Conservation (phyloP, 148 eudicot species). For the Mesembryanthemum crystallinum region DNA sequence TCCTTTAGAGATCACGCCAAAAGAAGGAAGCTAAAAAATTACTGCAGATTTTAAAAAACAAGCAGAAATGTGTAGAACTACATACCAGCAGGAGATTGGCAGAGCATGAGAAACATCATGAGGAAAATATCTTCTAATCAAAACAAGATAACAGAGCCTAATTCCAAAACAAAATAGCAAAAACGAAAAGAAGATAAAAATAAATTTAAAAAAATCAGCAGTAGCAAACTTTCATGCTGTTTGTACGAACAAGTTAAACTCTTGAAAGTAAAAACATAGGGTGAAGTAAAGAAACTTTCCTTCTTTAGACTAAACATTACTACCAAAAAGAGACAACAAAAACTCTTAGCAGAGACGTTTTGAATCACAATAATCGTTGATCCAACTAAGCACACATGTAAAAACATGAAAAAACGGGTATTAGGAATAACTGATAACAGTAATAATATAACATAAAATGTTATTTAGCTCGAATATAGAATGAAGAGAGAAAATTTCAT, state of each 20-base stretch:
- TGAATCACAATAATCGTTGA: neutral
- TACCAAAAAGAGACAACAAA: neutral
- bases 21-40: too few species aligned
- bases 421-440: too few species aligned
- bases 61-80: neutral
- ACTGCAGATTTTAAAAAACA: too few species aligned
- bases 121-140: slow-evolving; percentile 63
- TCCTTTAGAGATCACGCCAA: too few species aligned
- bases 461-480: neutral
- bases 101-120: slow-evolving; percentile 91
- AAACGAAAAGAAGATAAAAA: neutral
- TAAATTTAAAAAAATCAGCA: neutral
- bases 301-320: neutral
- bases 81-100: slow-evolving; percentile 88
- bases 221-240: slow-evolving; percentile 6
- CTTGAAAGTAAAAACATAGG: too few species aligned
- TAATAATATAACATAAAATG: neutral
- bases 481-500: neutral
- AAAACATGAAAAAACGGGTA: neutral
- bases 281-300: neutral
- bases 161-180: slow-evolving; percentile 1
- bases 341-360: neutral
- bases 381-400: neutral
- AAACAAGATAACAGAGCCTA: slow-evolving; percentile 44
- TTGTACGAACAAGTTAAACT: neutral